These are phyloP conservation scores for Colletotrichum coccodes DNA, from an alignment of 2,329 filamentous ascomycete genomes.

Conservation along the genomic window DNA sequence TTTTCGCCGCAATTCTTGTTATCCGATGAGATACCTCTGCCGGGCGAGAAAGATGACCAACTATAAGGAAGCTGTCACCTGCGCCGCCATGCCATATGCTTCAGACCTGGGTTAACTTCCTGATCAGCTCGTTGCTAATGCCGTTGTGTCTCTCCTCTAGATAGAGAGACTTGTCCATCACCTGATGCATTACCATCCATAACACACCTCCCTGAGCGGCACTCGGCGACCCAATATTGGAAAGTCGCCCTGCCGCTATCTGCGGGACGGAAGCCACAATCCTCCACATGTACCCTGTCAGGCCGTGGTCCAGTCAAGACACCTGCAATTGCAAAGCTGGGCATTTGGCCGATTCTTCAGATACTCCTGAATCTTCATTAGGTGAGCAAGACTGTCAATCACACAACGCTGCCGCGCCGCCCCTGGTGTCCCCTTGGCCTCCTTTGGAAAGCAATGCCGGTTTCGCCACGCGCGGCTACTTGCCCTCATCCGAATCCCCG, in stretches of 20 bases:
- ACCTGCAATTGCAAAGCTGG: constrained; percentile 11
- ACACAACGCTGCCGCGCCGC: constrained; percentile 11
- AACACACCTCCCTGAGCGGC: not conserved
- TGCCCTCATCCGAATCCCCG: constrained; percentile 59
- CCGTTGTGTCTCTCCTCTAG: not conserved
- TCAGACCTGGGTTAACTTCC: not conserved
- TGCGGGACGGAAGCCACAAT: constrained; percentile 11
- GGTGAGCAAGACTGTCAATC: constrained; percentile 25
- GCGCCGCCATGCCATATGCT: not conserved
- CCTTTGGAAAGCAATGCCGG: not conserved
- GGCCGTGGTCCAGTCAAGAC: constrained; percentile 19
- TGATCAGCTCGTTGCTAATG: not conserved
- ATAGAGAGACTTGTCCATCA: not conserved
- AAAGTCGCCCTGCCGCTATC: not conserved
- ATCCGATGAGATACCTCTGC: not conserved
- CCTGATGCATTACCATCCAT: not conserved
- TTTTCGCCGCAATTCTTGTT: not conserved
- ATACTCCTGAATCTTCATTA: constrained; percentile 5
- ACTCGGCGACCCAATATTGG: not conserved
- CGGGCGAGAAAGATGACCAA: not conserved
- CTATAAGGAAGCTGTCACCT: not conserved
- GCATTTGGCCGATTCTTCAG: constrained; percentile 12
- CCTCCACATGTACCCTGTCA: constrained; percentile 23
- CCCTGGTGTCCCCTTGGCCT: constrained; percentile 3
- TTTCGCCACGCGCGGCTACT: constrained; percentile 29